Base-by-base conservation (phyloP, 805 yeast genomes). In the Pichia deserticola region DNA sequence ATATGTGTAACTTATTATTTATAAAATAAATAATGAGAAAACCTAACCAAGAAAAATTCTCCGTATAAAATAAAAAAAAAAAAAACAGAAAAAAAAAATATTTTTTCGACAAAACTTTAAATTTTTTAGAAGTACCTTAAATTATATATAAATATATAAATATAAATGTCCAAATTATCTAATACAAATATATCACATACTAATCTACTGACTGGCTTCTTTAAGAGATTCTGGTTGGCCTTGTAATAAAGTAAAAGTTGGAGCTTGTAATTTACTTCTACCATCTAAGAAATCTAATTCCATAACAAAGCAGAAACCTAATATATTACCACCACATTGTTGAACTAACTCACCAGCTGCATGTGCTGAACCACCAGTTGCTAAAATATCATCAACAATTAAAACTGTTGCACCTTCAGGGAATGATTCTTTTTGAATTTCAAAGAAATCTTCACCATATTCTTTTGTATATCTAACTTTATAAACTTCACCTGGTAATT, bases 231-330 rank as follows among this genome's bases (percentile, higher is more conserved):
- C 89, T 44, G 77, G 68, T 70, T 90, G 97, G 45, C 92, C 96
- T 50, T 82, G 81, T 59, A 93, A 75, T 56, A 93, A 77, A 41
- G 99, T 93, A 75, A 80, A 90, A n/a, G 86, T 85, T 34, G 92
- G 95, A 41, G 93, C 89, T 51, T 74, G 77, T 60, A 93, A 81
- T 72, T 80, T 85, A 50, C 86, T 90, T 70, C 96, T 82, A 57
- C 99, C 99, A 64, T 89, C 84, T 66, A 93, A 79, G 79, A 92
- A 93, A 63, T 88, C 92, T 62, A 93, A 81, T 72, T 93, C 99
- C 87, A 93, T 81, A 42, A 93, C 88, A 64, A 93, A 93, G 56
- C 84, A 72, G 67, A 81, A 93, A 70, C 89, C 96, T 47, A 84
- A 65, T 48, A 90, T 77, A 52, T 83, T 77, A 53, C 84, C 96